Conservation (phyloP, 768 basidiomycete species). For the Dictyophora rubrovolvata region DNA sequence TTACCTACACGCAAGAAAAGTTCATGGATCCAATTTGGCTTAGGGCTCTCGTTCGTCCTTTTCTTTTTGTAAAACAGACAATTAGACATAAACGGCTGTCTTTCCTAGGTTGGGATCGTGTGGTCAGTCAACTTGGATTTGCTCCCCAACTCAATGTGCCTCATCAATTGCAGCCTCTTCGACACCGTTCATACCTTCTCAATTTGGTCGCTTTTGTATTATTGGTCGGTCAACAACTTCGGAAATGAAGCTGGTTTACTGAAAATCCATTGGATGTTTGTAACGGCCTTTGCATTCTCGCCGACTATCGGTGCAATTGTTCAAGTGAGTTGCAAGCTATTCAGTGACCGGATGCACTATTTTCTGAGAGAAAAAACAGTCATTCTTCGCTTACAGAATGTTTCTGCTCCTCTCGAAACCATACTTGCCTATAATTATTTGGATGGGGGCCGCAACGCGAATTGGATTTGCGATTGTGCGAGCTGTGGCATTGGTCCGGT, state of each 20-base stretch:
- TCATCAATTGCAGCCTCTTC: not conserved
- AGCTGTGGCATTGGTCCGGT: not conserved
- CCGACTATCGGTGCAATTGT: not conserved
- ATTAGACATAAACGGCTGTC: not conserved
- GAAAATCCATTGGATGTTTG: not conserved
- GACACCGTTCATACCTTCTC: not conserved
- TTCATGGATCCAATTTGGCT: slow-evolving; percentile 1
- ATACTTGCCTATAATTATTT: not conserved
- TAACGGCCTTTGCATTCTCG: not conserved
- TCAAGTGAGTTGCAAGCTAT: not conserved
- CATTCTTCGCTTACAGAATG: slow-evolving; percentile 1
- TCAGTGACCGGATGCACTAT: not conserved
- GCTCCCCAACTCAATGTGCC: not conserved
- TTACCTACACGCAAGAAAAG: not conserved
- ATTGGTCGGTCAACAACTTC: not conserved
- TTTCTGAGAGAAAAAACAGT: not conserved
- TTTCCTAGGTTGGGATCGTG: not conserved
- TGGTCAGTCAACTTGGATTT: not conserved
- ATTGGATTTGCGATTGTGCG: not conserved
- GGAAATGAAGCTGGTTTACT: not conserved
- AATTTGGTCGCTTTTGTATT: not conserved
- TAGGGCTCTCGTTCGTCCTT: not conserved
- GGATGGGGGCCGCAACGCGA: not conserved
- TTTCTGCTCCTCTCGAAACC: not conserved
- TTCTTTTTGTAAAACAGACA: not conserved